Conservation (phyloP, 1,284 basidiomycete species). For the Irpex lacteus region DNA sequence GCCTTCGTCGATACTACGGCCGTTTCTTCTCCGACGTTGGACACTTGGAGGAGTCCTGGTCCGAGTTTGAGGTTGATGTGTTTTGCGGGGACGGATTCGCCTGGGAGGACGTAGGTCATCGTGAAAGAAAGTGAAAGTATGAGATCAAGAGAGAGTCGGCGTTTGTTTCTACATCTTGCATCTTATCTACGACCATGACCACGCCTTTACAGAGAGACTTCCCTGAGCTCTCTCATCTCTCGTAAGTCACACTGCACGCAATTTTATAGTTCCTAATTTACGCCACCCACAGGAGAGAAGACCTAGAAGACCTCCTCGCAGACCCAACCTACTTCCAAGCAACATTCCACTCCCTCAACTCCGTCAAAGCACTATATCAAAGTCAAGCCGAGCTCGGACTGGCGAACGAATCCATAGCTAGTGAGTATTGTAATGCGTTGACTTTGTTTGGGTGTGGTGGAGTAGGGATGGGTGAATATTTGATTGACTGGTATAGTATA, state of each 20-base stretch:
- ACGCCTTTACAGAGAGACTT: slow-evolving; percentile 62
- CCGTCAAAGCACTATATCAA: slow-evolving; percentile 71
- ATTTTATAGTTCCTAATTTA: slow-evolving; percentile 8
- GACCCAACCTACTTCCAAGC: slow-evolving; percentile 87
- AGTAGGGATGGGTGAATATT: too few species aligned
- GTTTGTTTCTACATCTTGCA: background rate
- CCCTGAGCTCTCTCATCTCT: slow-evolving; percentile 66
- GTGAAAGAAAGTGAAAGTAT: slow-evolving; percentile 7
- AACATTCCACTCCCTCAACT: slow-evolving; percentile 74
- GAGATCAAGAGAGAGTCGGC: background rate
- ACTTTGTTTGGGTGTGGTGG: background rate
- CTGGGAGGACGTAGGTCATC: slow-evolving; percentile 66
- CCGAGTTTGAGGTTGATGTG: slow-evolving; percentile 79
- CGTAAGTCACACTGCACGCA: slow-evolving; percentile 37
- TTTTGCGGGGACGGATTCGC: slow-evolving; percentile 63
- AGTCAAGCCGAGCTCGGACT: slow-evolving; percentile 74
- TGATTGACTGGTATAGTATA: slow-evolving; percentile 25
- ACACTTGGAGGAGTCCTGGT: slow-evolving; percentile 63
- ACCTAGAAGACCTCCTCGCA: slow-evolving; percentile 82
- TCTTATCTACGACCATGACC: slow-evolving; percentile 28
- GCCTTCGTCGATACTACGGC: slow-evolving; percentile 64
- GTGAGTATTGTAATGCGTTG: slow-evolving; percentile 43
- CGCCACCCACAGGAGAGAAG: slow-evolving; percentile 57
- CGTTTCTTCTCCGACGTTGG: slow-evolving; percentile 29
- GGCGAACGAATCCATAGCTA: slow-evolving; percentile 82